Conservation (phyloP, 768 basidiomycete genomes). For the Dioszegia hungarica region DNA sequence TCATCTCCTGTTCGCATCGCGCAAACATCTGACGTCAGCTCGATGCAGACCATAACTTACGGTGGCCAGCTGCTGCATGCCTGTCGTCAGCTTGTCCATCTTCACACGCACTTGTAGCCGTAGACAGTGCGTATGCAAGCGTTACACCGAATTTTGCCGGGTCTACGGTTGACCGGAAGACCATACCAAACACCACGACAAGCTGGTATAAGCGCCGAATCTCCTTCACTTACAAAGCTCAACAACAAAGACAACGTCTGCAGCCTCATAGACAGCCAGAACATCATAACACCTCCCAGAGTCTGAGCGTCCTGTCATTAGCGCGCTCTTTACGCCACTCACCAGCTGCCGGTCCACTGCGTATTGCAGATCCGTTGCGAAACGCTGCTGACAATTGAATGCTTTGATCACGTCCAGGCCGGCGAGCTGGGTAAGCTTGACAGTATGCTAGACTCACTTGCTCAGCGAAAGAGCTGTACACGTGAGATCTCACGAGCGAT, state of each 20-base stretch:
- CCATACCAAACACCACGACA: constrained; percentile 65
- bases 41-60: no score
- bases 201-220: constrained; percentile 45
- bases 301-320: neutral
- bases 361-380: constrained; percentile 10
- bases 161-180: constrained; percentile 56
- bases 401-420: constrained; percentile 33
- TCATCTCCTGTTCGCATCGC: constrained; percentile 48
- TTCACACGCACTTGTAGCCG: constrained; percentile 16
- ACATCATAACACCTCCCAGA: neutral
- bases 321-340: neutral
- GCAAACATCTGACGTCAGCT: no score
- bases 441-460: constrained; percentile 14
- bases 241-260: neutral
- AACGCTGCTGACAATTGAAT: constrained; percentile 20
- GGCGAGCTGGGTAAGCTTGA: constrained; percentile 14
- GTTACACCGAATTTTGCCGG: constrained; percentile 61
- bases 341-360: constrained; percentile 41
- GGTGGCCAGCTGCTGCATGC: no score
- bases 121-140: constrained; percentile 54
- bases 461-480: constrained; percentile 34
- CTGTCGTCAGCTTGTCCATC: no score
- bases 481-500: constrained; percentile 23
- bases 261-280: neutral
- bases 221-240: neutral